phyloP scores from a whole-genome alignment of 805 yeast genomes.

The Hanseniaspora vineae region DNA sequence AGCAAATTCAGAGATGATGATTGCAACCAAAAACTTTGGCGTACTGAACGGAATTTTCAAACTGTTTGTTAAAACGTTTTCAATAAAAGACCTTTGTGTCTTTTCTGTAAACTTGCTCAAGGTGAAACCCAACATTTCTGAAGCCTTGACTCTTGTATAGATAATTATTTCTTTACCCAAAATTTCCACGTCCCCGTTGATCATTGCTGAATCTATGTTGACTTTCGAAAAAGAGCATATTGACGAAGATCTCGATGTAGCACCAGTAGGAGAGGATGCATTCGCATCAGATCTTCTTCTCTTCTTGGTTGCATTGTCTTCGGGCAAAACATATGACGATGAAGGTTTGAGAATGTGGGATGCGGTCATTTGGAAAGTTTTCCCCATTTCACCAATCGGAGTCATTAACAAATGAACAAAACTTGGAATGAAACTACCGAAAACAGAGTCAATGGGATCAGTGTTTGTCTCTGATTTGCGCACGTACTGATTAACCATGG shows the following conservation, averaged over 20 bases:
- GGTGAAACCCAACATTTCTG: conserved; percentile 61
- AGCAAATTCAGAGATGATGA: conserved; percentile 62
- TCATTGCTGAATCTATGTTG: conserved; percentile 87
- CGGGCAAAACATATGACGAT: conserved; percentile 21
- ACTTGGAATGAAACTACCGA: conserved; percentile 45
- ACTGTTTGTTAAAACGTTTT: conserved; percentile 26
- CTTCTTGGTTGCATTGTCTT: conserved; percentile 16
- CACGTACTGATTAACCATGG: conserved; percentile 36
- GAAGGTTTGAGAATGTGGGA: conserved; percentile 70
- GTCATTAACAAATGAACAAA: conserved; percentile 65
- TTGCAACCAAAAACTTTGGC: conserved; percentile 58
- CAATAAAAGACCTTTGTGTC: conserved; percentile 28
- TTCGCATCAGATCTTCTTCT: conserved; percentile 28
- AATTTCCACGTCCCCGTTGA: conserved; percentile 79
- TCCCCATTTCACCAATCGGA: conserved; percentile 89
- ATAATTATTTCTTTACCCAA: conserved; percentile 66
- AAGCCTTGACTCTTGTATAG: conserved; percentile 62
- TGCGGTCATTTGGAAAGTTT: conserved; percentile 72
- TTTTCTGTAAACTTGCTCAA: conserved; percentile 36
- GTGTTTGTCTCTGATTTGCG: conserved; percentile 12
- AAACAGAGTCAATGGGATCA: conserved; percentile 28
- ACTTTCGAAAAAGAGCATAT: conserved; percentile 31
- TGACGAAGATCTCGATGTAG: conserved; percentile 27
- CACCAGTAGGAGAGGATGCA: conserved; percentile 29
- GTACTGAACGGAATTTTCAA: conserved; percentile 60